These are phyloP conservation scores for Aspergillus pseudoglaucus DNA, from an alignment of 2,329 filamentous ascomycete species.

Conservation along the genomic window DNA sequence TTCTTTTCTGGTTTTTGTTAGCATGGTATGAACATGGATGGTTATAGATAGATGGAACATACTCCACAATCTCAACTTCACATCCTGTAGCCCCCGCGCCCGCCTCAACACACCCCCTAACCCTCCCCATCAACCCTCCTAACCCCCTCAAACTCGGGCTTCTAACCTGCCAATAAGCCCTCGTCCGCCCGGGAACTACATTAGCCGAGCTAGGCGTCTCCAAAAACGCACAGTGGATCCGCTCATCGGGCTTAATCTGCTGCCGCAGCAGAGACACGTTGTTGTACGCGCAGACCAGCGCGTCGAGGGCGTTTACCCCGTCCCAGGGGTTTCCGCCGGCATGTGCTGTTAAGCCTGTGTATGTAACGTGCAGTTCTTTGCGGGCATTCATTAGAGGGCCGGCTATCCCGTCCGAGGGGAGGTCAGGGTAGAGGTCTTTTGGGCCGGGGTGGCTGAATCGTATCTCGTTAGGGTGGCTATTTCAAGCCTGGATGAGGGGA, in stretches of 20 bases:
- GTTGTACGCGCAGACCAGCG: slow-evolving; percentile 43
- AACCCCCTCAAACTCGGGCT: slow-evolving; percentile 39
- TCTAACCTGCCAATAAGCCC: slow-evolving; percentile 41
- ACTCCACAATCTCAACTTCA: slow-evolving; percentile 26
- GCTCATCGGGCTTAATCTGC: slow-evolving; percentile 48
- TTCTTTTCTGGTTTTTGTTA: slow-evolving; percentile 10
- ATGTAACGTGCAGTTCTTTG: slow-evolving; percentile 34
- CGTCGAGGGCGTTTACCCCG: slow-evolving; percentile 55
- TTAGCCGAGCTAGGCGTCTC: slow-evolving; percentile 51
- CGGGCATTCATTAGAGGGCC: slow-evolving; percentile 27
- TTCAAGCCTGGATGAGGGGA: too few species aligned
- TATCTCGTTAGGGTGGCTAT: too few species aligned
- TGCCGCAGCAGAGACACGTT: slow-evolving; percentile 49
- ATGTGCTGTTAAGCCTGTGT: slow-evolving; percentile 49
- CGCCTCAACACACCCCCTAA: slow-evolving; percentile 30
- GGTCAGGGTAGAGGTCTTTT: slow-evolving; percentile 19
- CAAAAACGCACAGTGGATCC: slow-evolving; percentile 50
- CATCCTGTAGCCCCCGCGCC: slow-evolving; percentile 32
- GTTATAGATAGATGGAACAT: background rate
- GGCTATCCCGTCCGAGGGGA: slow-evolving; percentile 16
- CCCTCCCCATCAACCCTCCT: slow-evolving; percentile 20
- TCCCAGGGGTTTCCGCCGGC: slow-evolving; percentile 54
- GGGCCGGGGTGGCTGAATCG: slow-evolving; percentile 8
- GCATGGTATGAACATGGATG: background rate
- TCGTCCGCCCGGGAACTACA: slow-evolving; percentile 49